Evolutionary conservation across 2,329 filamentous ascomycete genomes (phyloP), one percentile per base, ranked within the genome.

Genomic region (Colletotrichum sp.): DNA sequence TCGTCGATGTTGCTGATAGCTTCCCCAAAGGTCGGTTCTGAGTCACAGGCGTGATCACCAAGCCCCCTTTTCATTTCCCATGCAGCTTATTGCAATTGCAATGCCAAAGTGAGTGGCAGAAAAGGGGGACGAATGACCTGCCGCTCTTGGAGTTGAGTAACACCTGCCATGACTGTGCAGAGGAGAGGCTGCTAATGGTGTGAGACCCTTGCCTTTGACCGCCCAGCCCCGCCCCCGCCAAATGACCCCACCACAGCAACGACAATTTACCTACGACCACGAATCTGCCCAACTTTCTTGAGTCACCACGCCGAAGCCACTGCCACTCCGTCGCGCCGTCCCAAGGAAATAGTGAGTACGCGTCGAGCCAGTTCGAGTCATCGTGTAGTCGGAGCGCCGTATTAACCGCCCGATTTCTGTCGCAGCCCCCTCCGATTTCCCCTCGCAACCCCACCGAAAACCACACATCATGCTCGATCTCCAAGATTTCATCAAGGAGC

Each of bases 401-500:
- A 64, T 36, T 69, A 69, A 76, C 16, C 2, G 58, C 18, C 13
- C 13, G 6, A 48, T 4, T 15, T n/a, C 5, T 16, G 16, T 16
- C 26, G 24, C 30, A 76, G 70, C 30, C 56, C 65, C 58, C 26
- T 43, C 21, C 65, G 15, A 34, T 30, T 60, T 28, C 48, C 34
- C 21, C 9, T 36, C 32, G 34, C n/a, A 36, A 38, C 24, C 65
- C 18, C 36, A 72, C 43, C 56, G 26, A 71, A 62, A 67, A 76
- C 61, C 70, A 30, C 32, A 38, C 65, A 73, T 24, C 65, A 95
- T 95, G 94, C 89, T 95, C 79, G 94, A 96, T 87, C 89, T 95
- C 71, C 89, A 91, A 80, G 94, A 96, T 83, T 95, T 96, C 83
- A 93, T 96, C 82, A 86, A 91, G 83, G 95, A 98, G 85, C 94